Percentiles rank a stretch among this genome's conserved stretches.
phyloP scores from a whole-genome alignment of 306 rosid species.

The Castanea sativa region DNA sequence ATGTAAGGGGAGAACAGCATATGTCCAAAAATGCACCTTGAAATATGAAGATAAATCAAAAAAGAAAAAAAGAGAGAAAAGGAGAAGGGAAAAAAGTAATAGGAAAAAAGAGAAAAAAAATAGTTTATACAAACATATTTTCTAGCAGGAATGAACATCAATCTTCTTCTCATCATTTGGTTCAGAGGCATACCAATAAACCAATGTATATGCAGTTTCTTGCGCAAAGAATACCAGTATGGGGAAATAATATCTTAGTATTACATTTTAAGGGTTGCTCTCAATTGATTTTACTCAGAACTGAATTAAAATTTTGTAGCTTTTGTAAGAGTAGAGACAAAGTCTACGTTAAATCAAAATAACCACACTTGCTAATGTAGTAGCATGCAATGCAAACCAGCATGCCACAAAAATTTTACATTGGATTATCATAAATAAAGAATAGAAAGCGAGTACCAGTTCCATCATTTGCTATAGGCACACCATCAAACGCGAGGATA shows the following conservation, averaged over 20 bases:
- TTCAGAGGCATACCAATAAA: neutral
- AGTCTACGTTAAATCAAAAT: neutral
- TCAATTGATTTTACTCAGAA: neutral
- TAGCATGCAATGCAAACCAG: neutral
- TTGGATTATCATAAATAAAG: conserved; percentile 3
- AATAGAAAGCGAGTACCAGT: conserved; percentile 52
- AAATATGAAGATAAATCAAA: neutral
- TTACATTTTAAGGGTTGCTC: neutral
- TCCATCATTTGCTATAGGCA: conserved; percentile 89
- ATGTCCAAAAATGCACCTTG: neutral
- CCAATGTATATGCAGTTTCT: neutral
- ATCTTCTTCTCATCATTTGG: neutral
- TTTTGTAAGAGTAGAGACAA: neutral
- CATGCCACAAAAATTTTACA: neutral
- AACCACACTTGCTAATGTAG: neutral
- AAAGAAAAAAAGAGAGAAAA: neutral
- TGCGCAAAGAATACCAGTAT: neutral
- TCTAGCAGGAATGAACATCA: neutral
- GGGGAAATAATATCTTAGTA: neutral
- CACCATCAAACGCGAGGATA: conserved; percentile 81
- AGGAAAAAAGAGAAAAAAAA: neutral
- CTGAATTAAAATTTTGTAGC: neutral
- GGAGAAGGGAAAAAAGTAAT: neutral
- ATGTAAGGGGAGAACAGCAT: neutral
- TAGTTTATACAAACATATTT: neutral